Base-by-base conservation (phyloP, 2,329 filamentous ascomycete genomes). In the Fusarium sacchari region DNA sequence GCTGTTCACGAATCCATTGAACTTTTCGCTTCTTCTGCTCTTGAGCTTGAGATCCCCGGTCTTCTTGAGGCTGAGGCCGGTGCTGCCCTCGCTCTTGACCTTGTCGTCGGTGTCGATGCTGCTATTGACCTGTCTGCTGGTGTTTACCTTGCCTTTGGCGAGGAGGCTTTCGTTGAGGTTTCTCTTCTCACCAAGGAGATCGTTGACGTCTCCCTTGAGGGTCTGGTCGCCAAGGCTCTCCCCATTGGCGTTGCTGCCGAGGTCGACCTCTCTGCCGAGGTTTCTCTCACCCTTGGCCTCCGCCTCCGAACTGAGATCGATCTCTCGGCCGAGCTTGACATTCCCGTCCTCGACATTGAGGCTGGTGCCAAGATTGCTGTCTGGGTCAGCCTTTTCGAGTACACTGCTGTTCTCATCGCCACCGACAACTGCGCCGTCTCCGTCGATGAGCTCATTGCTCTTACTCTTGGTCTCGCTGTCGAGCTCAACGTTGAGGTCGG, bases 341-440 rank as follows among this genome's bases (percentile, higher is more conserved):
- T 79, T 20, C 69, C 77, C 17, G 66, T 61, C 24, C 71, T 79
- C 26, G 74, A 77, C 8, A 72, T 84, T 7, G 81, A 82, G 44
- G 81, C 85, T 28, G 84, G 83, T 71, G 83, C 85, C 39, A 83
- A 84, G 73, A 69, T 86, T 20, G 82, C 81, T 47, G 79, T 89
- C 47, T 89, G 83, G 76, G 84, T 85, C 64, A 86, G 89, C 79
- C 77, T 90, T 12, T 83, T 88, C n/a, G 85, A 90, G 74, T 88
- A 89, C 78, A 83, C 84, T 64, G 81, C 82, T 68, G 78, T 81
- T 60, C 80, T 86, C 60, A 81, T 83, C 56, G 77, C 74, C 40
- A 81, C 80, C 10, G 77, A 79, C 15, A 58, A 72, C 52, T 86
- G 85, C 75, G 81, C 78, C 30, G 73, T 86, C 24, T 74, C 76